Base-by-base conservation (phyloP, 2,329 filamentous ascomycete genomes). In the Paraconiothyrium brasiliense region DNA sequence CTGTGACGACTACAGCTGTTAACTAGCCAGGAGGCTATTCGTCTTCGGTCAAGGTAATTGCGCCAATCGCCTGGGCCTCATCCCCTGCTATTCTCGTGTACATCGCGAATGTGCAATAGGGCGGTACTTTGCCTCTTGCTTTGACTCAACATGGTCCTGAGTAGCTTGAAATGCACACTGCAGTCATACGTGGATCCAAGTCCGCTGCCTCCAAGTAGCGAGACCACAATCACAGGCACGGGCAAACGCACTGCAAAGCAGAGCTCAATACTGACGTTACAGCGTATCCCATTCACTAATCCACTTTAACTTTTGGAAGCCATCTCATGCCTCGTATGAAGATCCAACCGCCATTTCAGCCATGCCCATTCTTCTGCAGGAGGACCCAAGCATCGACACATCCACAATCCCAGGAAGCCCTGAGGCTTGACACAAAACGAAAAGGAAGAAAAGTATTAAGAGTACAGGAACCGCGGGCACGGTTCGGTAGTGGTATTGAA, bases 401-500 rank as follows among this genome's bases (percentile, higher is more conserved):
- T 57, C 44, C n/a, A 39, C 43, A 57, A 20, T 1, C 37, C 44
- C 22, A 50, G 24, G 24, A 32, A 4, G 2, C 24, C 46, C 46
- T 48, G 20, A 22, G 32, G 34, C 35, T 14, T 14, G 35, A 52
- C 20, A 46, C 3, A 7, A 51, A 32, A 27, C 20, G 3, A 51
- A 58, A 60, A 60, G 2, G 20, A 46, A 66, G 66, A 64, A 60
- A 54, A 66, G 66, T 58, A 69, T 65, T 72, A 74, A 74, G 63
- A 67, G 62, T 76, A 74, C 71, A 75, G 43, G 6, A 59, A 58
- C 59, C 59, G 54, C 37, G 13, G 46, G 27, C 35, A 35, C 54
- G 24, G 60, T 57, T 32, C 63, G 63, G 70, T 69, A 63, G 48
- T 69, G 64, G 64, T 69, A 74, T 76, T 75, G 67, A 76, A 67